Conservation (phyloP, 2,329 filamentous ascomycete species). For the Aspergillus sp. region DNA sequence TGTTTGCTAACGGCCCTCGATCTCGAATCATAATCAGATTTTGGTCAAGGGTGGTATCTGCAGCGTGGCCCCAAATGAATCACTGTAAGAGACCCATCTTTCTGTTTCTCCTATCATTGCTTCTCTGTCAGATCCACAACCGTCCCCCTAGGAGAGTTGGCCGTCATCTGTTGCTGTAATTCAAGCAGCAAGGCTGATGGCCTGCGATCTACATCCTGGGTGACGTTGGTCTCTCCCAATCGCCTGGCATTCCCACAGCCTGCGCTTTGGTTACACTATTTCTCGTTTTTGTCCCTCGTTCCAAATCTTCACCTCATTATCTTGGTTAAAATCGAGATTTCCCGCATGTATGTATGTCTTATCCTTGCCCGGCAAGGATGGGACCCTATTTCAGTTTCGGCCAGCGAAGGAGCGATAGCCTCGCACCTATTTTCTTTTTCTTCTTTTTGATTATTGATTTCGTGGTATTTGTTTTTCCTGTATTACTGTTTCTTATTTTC, state of each 20-base stretch:
- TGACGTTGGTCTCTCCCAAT: conserved; percentile 17
- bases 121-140: conserved; percentile 2
- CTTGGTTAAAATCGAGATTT: conserved; percentile 19
- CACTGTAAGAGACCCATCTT: conserved; percentile 19
- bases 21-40: neutral
- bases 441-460: conserved; percentile 25
- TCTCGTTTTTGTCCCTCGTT: conserved; percentile 4
- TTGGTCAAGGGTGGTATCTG: neutral
- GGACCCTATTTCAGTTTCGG: conserved; percentile 25
- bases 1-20: conserved; percentile 15
- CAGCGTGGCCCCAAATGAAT: conserved; percentile 20
- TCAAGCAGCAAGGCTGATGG: conserved; percentile 12
- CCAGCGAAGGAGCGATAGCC: conserved; percentile 16
- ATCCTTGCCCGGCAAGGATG: conserved; percentile 23
- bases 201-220: conserved; percentile 22
- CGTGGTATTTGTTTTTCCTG: conserved; percentile 12
- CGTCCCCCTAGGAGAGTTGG: neutral
- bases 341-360: conserved; percentile 9
- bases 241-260: conserved; percentile 15
- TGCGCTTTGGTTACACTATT: conserved; percentile 18
- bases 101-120: conserved; percentile 15
- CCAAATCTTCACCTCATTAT: conserved; percentile 16
- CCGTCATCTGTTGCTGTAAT: conserved; percentile 9
- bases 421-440: conserved; percentile 17
- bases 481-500: conserved; percentile 22